Evolutionary conservation across 2,329 filamentous ascomycete genomes (phyloP).

Genomic region (Talaromyces rugulosus): DNA sequence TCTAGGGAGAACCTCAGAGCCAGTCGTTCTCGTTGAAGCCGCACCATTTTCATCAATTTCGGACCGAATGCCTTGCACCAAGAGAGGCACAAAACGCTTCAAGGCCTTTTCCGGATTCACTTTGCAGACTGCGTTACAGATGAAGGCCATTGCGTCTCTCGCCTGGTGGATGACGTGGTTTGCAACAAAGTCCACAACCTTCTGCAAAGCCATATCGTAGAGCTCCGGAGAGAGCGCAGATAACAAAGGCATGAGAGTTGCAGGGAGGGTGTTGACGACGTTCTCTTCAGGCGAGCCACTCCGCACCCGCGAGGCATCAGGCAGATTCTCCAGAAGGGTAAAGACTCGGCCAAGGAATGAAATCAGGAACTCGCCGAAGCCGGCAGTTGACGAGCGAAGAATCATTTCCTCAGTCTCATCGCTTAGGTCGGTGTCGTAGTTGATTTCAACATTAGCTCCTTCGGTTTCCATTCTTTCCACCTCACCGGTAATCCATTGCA

Average conservation of each 20-base stretch:
- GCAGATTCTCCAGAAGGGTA: slow-evolving; percentile 88
- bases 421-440: slow-evolving; percentile 75
- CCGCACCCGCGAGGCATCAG: slow-evolving; percentile 81
- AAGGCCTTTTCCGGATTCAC: slow-evolving; percentile 91
- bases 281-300: slow-evolving; percentile 94
- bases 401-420: slow-evolving; percentile 86
- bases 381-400: slow-evolving; percentile 87
- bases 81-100: slow-evolving; percentile 82
- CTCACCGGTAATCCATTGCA: slow-evolving; percentile 90
- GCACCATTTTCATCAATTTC: slow-evolving; percentile 97
- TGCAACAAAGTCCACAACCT: slow-evolving; percentile 85
- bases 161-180: slow-evolving; percentile 96
- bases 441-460: slow-evolving; percentile 76
- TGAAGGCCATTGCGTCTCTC: slow-evolving; percentile 96
- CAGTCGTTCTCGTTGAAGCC: slow-evolving; percentile 88
- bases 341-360: slow-evolving; percentile 92
- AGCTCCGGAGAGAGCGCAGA: slow-evolving; percentile 87
- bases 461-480: slow-evolving; percentile 91
- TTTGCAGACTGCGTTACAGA: slow-evolving; percentile 93
- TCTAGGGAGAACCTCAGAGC: slow-evolving; percentile 85
- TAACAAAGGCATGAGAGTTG: slow-evolving; percentile 84
- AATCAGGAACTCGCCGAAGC: slow-evolving; percentile 86
- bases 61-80: slow-evolving; percentile 86
- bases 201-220: slow-evolving; percentile 86
- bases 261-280: slow-evolving; percentile 90